These are phyloP conservation scores for Monilinia laxa DNA, from an alignment of 2,329 filamentous ascomycete genomes.

Conservation along the genomic window DNA sequence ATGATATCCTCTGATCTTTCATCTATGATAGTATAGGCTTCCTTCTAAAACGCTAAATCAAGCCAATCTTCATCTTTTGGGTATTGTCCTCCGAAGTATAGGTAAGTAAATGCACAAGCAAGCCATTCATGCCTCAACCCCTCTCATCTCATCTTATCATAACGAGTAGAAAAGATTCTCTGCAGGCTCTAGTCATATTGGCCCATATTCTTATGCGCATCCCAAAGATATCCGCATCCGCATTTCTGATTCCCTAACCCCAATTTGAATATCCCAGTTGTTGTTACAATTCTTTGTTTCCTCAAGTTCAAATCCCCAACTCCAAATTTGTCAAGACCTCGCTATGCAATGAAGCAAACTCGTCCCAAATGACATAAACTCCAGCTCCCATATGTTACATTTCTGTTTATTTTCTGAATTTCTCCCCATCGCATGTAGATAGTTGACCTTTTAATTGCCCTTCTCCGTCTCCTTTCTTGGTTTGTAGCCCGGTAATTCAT, in stretches of 20 bases:
- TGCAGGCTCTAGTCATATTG: not conserved
- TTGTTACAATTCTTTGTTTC: slow-evolving; percentile 14
- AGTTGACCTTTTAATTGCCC: slow-evolving; percentile 29
- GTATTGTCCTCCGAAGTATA: not conserved
- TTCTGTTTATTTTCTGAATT: not conserved
- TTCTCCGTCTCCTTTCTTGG: slow-evolving; percentile 54
- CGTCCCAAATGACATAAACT: slow-evolving; percentile 4
- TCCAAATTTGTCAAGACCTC: slow-evolving; percentile 4
- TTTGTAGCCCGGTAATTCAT: slow-evolving; percentile 81
- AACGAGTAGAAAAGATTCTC: slow-evolving; percentile 5
- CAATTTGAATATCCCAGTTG: slow-evolving; percentile 15
- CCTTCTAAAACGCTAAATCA: slow-evolving; percentile 1
- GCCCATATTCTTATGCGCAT: not conserved
- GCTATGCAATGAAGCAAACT: slow-evolving; percentile 20
- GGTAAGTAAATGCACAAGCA: not conserved
- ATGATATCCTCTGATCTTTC: not conserved
- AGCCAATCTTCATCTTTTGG: not conserved
- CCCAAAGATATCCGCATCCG: not conserved
- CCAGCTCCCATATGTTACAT: slow-evolving; percentile 6
- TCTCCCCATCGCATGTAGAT: not conserved
- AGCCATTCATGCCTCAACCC: not conserved
- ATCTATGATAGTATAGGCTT: not conserved
- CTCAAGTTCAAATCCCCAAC: slow-evolving; percentile 3
- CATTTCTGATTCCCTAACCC: not conserved
- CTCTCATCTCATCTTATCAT: slow-evolving; percentile 1